Evolutionary conservation across 2,329 filamentous ascomycete species (phyloP).

Genomic region (Bipolaris gigantea): DNA sequence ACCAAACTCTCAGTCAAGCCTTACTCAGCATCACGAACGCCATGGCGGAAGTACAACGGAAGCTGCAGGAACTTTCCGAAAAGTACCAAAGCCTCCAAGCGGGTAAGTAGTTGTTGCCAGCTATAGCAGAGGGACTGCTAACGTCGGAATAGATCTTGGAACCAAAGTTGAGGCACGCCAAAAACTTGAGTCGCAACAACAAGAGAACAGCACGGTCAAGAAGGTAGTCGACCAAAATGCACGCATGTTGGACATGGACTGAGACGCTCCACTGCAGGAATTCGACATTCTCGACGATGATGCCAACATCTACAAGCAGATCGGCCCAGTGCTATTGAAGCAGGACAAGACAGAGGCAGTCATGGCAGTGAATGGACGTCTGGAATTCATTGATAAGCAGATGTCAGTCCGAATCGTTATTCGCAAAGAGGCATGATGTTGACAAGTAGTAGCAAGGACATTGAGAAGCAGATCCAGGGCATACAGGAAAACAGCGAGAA

Average conservation of each 20-base stretch:
- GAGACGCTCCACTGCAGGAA: conserved; percentile 58
- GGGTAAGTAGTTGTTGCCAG: conserved; percentile 55
- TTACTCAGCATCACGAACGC: conserved; percentile 34
- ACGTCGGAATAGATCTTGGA: conserved; percentile 68
- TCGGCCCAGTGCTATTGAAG: conserved; percentile 90
- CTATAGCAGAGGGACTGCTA: conserved; percentile 9
- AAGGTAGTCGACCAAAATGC: conserved; percentile 56
- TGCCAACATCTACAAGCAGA: conserved; percentile 92
- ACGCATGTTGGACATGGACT: not conserved
- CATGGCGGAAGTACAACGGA: conserved; percentile 66
- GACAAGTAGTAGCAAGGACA: conserved; percentile 57
- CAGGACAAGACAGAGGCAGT: conserved; percentile 90
- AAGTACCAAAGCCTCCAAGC: conserved; percentile 86
- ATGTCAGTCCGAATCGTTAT: conserved; percentile 63
- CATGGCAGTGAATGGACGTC: conserved; percentile 83
- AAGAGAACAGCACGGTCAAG: conserved; percentile 88
- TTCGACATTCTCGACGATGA: conserved; percentile 77
- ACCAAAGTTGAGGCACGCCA: conserved; percentile 76
- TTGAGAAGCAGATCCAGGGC: conserved; percentile 67
- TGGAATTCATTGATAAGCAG: conserved; percentile 92
- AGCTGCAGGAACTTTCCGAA: conserved; percentile 80
- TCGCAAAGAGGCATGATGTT: not conserved
- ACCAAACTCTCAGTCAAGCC: conserved; percentile 20
- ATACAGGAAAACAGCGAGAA: conserved; percentile 66
- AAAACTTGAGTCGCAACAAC: conserved; percentile 89